Evolutionary conservation across 2,329 filamentous ascomycete species (phyloP), one percentile per base, ranked within the genome.

Genomic region (Ophiostoma piceae): DNA sequence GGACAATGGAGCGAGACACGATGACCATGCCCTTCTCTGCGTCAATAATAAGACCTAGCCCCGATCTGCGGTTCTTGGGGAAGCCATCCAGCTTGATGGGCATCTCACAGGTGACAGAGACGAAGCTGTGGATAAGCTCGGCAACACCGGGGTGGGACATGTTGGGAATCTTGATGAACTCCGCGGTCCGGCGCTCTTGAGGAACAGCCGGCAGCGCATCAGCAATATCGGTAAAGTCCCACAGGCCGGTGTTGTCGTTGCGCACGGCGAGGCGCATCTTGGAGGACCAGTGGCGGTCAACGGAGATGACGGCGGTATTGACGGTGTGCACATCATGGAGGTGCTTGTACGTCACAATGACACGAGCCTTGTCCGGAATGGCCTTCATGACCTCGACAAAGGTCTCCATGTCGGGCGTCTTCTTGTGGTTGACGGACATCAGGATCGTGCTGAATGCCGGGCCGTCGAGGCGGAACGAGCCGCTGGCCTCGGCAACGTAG

Each of bases 1-100:
- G 95, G 26, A 99, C 91, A 73, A 97, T 92, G 1, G 96, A 94
- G 77, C 95, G 84, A 1, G 95, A 98, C 69, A 98, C 94, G 71
- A 98, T 87, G 7, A 99, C 95, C 22, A 99, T 84, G 22, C 95
- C 95, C 81, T 97, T 94, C 72, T 96, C 92, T 0, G 96, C 95
- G 79, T 99, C 95, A 72, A 99, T 92, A n/a, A 99, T 94, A 51
- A 99, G 82, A 54, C 95, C 95, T 84, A 97, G 97, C 0, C 95
- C 95, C 81, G 93, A 95, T 80, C 96, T 95, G 67, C 93, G 87
- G 74, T 95, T 92, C 78, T 95, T 92, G 6, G 95, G 96, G 78
- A 97, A 99, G n/a, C 95, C 95, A 78, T 99, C 95, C 11, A 99
- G 85, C 83, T 98, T 98, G 72, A 99, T 83, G 0, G 95, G 95